Evolutionary conservation across 2,329 filamentous ascomycete genomes (phyloP).

Genomic region (Verruconis gallopava): DNA sequence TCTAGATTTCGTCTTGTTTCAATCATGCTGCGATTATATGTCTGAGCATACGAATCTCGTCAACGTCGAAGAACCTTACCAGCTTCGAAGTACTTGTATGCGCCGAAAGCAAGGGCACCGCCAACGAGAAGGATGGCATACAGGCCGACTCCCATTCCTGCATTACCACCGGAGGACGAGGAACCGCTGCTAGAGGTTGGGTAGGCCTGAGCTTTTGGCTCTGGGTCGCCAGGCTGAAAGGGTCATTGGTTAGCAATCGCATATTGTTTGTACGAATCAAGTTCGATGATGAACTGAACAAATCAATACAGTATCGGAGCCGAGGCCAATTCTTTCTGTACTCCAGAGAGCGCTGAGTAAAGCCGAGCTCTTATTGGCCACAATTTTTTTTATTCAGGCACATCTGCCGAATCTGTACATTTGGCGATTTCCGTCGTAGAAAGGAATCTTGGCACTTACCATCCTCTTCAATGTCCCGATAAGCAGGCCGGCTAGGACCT

Average conservation of each 20-base stretch:
- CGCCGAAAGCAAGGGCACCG: slow-evolving; percentile 62
- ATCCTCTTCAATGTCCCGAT: slow-evolving; percentile 68
- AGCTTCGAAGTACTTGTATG: slow-evolving; percentile 71
- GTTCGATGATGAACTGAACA: too few species aligned
- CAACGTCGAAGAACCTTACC: too few species aligned
- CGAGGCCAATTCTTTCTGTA: too few species aligned
- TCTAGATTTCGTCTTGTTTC: too few species aligned
- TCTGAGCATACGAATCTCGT: too few species aligned
- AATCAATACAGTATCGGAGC: too few species aligned
- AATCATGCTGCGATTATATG: too few species aligned
- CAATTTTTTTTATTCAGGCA: too few species aligned
- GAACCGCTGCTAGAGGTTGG: slow-evolving; percentile 38
- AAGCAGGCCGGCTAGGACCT: slow-evolving; percentile 69
- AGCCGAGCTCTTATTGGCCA: neutral
- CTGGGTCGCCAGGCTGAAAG: slow-evolving; percentile 70
- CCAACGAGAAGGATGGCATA: slow-evolving; percentile 73
- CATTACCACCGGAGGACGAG: slow-evolving; percentile 32
- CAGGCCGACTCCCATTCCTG: slow-evolving; percentile 60
- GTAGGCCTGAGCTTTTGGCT: slow-evolving; percentile 46
- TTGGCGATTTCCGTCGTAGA: too few species aligned
- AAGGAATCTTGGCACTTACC: slow-evolving; percentile 47
- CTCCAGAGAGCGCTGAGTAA: neutral
- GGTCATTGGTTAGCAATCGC: too few species aligned
- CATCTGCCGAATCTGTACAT: too few species aligned
- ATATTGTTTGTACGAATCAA: too few species aligned